Evolutionary conservation across 2,329 filamentous ascomycete species (phyloP), one percentile per base, ranked within the genome.

Genomic region (Fusarium albosuccineum): DNA sequence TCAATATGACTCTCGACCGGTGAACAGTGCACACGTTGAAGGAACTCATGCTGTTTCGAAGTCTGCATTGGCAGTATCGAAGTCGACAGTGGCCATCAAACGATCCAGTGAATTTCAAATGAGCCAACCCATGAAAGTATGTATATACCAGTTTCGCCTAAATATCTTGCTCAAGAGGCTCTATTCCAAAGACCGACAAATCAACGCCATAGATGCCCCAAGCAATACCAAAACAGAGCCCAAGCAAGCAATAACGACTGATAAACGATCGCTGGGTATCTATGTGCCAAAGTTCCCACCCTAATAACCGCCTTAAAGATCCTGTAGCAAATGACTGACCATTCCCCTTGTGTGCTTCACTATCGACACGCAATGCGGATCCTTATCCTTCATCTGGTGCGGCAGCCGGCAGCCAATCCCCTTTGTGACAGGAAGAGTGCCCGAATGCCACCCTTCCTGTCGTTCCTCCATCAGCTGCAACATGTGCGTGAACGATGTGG

Each of bases 391-490:
- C 10, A 40, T 44, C 34, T 68, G 66, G 34, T 68, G 62, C 4
- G 49, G 30, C 50, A 62, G 22, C 5, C 37, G 40, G 13, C 44
- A 54, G 1, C 42, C 65, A 16, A 60, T 64, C 6, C 64, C 59
- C 4, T 33, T 53, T 1, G 49, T 55, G 9, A 59, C 33, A 29
- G 54, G 56, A 6, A 60, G 29, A 3, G 48, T 45, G 1, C 71
- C 71, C 10, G 71, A 73, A 30, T 73, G 71, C 71, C 71, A 73
- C 5, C 52, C 26, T 2, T 60, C 40, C 26, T 73, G 71, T 9
- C 71, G 67, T 13, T 73, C 62, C 30, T 73, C 71, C 71, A 74
- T 71, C 37, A 66, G 37, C 41, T 71, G 68, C 29, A 73, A 17
- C 62, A 73, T 55, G 1, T 30, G 26, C 4, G 51, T 30, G 14